Evolutionary conservation across 2,329 filamentous ascomycete species (phyloP).

Genomic region (Hymenoscyphus albidus): DNA sequence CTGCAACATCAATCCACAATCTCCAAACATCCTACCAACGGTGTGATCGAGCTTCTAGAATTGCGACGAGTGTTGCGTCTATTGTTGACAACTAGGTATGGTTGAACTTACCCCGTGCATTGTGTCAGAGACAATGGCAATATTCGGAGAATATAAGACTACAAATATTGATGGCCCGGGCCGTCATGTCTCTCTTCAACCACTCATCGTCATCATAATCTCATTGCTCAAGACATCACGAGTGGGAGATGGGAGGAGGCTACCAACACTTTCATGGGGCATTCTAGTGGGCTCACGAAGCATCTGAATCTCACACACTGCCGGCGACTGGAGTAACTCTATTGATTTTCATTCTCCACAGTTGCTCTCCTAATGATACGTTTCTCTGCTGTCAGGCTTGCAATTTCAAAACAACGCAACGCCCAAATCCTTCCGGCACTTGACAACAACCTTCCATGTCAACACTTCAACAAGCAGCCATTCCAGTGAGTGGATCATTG

Average conservation of each 20-base stretch:
- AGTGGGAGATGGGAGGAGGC: not conserved
- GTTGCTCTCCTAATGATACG: not conserved
- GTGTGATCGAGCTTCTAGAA: too few relatives aligned
- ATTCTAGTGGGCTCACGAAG: not conserved
- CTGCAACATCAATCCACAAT: too few relatives aligned
- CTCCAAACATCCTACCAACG: too few relatives aligned
- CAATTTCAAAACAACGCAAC: not conserved
- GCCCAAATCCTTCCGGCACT: not conserved
- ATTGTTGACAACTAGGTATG: too few relatives aligned
- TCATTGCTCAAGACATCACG: not conserved
- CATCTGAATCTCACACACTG: too few relatives aligned
- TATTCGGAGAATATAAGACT: not conserved
- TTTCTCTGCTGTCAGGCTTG: not conserved
- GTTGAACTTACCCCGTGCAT: not conserved
- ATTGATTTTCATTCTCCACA: not conserved
- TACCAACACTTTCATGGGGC: not conserved
- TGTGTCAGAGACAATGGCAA: not conserved
- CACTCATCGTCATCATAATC: not conserved
- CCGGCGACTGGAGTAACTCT: not conserved
- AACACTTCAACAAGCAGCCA: not conserved
- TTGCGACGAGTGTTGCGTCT: too few relatives aligned
- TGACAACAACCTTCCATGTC: not conserved
- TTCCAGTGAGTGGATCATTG: not conserved
- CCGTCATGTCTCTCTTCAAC: conserved; percentile 1
- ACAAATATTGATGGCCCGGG: not conserved